Evolutionary conservation across 2,329 filamentous ascomycete species (phyloP), one percentile per base, ranked within the genome.

Genomic region (Daldinia sp.): DNA sequence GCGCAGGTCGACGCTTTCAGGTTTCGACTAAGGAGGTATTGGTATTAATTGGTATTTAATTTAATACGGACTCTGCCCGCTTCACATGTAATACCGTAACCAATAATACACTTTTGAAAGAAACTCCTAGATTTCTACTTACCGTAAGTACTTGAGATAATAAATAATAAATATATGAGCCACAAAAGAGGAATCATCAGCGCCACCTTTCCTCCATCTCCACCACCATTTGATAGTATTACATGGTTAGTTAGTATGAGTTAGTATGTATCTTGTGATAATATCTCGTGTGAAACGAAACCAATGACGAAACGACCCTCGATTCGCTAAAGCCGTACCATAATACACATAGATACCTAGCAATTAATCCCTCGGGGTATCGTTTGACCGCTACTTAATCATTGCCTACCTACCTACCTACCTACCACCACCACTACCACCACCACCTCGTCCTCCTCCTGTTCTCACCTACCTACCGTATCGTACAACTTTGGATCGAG

Each of bases 351-450:
- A 54, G 10, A 26, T 37, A 9, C 20, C 20, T 23, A 41, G n/a
- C 33, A 65, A 69, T 65, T 58, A 63, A 64, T 61, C 55, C 54
- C 42, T 68, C 62, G 60, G 68, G 44, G 55, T 54, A 57, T 65
- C 64, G 58, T 70, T 70, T 68, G 68, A 63, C 68, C 68, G 68
- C 61, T 44, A 70, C 66, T 64, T 61, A 65, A 51, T n/a, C 50
- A 37, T 26, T 23, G 30, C 20, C 23, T 23, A 55, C 12, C 9
- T 20, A 7, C 33, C 1, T 23, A 55, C n/a, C 51, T 62, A 23
- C 20, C 20, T n/a, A 60, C 59, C 30, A 33, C 30, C 30, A 33
- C 6, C 30, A n/a, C n/a, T n/a, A 23, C 20, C 20, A 23, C 10
- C 33, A 35, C 6, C 33, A 35, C 30, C 30, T 33, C 30, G 30